Conservation (phyloP, 2,329 filamentous ascomycete genomes). For the Onygena corvina region DNA sequence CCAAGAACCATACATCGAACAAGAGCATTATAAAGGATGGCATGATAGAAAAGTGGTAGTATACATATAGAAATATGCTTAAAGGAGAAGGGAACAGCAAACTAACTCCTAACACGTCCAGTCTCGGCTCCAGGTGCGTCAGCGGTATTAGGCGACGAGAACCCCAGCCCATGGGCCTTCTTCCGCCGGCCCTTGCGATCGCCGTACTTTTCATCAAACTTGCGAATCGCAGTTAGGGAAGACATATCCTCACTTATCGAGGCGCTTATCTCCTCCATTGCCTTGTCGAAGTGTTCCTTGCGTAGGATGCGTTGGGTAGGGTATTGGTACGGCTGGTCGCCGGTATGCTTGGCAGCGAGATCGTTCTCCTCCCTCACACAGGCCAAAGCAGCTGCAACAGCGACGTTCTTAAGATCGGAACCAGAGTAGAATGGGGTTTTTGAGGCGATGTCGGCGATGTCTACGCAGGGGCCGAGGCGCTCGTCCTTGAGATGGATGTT, state of each 20-base stretch:
- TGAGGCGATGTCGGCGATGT: constrained; percentile 33
- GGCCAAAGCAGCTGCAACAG: constrained; percentile 39
- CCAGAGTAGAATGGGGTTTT: constrained; percentile 41
- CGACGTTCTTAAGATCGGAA: constrained; percentile 42
- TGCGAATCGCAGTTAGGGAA: constrained; percentile 70
- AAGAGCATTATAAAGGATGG: background rate
- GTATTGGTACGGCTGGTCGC: constrained; percentile 44
- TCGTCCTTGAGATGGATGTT: constrained; percentile 41
- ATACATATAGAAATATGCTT: too few relatives aligned
- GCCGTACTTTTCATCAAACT: constrained; percentile 92
- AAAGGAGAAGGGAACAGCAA: background rate
- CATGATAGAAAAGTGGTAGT: background rate
- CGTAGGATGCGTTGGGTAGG: constrained; percentile 57
- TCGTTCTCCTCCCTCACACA: constrained; percentile 39
- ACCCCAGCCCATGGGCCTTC: constrained; percentile 44
- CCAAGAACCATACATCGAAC: background rate
- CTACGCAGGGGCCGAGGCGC: constrained; percentile 31
- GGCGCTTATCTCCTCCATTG: constrained; percentile 76
- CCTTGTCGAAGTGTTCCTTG: constrained; percentile 66
- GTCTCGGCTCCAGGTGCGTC: constrained; percentile 10
- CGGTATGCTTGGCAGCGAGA: constrained; percentile 26
- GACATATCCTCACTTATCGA: constrained; percentile 92
- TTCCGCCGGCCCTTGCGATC: constrained; percentile 58
- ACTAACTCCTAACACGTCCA: constrained; percentile 15
- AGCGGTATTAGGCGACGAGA: constrained; percentile 20